Base-by-base conservation (phyloP, 108 stramenopile genomes). In the Discostella stelligeroides region DNA sequence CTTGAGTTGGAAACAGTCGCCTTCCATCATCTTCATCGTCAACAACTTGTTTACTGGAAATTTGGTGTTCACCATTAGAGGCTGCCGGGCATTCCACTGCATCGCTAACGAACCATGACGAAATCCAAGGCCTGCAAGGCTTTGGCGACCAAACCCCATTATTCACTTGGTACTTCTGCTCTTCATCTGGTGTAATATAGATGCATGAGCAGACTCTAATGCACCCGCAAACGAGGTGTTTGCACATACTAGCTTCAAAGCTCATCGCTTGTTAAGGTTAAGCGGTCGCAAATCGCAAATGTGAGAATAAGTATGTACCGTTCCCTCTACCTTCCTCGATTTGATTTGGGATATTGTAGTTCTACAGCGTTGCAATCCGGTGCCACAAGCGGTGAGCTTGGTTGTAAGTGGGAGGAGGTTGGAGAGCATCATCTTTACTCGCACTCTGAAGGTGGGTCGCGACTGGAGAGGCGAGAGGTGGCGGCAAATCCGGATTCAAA, bases 1-100 rank as follows among this genome's bases (percentile, higher is more conserved):
- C 20, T 63, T 76, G 75, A 10, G 67, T 61, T 50, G 76, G 76
- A 59, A 45, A 60, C 8, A 43, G 18, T n/a, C 14, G 24, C 42
- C 60, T 67, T 24, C 41, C 43, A 23, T n/a, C 45, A 25, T 23
- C 38, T 1, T 54, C 61, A 6, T 34, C 45, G n/a, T 15, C 28
- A 48, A 2, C 46, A n/a, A n/a, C n/a, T 28, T 43, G 27, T 40
- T 55, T 64, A 43, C 49, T 23, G 0, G 48, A 1, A 0, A 53
- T 20, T 37, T 15, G 11, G 11, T 29, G 24, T 43, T 56, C 57
- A 58, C 34, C 15, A 38, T 34, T 34, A 17, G 38, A 20, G 42
- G 17, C 57, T 15, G 20, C 11, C 3, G 51, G 2, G 38, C n/a
- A n/a, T 42, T 38, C 53, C 46, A 7, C 42, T 57, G 54, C 0